Base-by-base conservation (phyloP, 2,329 filamentous ascomycete species). In the Tolypocladium cylindrosporum region DNA sequence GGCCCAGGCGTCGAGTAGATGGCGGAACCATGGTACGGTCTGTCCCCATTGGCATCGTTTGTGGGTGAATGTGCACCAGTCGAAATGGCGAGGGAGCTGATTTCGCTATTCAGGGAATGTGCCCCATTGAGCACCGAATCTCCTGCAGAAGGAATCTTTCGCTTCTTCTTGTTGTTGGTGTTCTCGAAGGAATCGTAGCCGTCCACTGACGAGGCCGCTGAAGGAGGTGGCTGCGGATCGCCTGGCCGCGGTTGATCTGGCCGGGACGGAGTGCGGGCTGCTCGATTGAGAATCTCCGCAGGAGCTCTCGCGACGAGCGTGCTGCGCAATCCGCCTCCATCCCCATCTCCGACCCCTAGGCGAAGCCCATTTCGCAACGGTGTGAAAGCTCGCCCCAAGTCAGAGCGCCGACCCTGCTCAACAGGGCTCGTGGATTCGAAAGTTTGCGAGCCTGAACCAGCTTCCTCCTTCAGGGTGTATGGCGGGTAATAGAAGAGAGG, bases 91-190 rank as follows among this genome's bases (percentile, higher is more conserved):
- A 70, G 59, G 36, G 69, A 64, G 55, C 61, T 85, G 78, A 67
- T 85, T 40, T 74, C 72, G 55, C 61, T 64, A 43, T 66, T 67
- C 19, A 71, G 59, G 16, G 61, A 64, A 60, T 81, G 78, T 8
- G 70, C 67, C 3, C 73, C 72, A 55, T 74, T 76, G 24, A 79
- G 64, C 4, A 72, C 82, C 16, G 85, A 79, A 66, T 90, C 89
- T 21, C 90, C 89, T 11, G 90, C 91, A 0, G 91, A 91, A 0
- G 94, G 94, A 42, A 99, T 97, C 75, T 99, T 99, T 64, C 94
- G 84, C 74, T 99, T 97, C 78, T 97, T 99, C 75, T 99, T 99
- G 71, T 99, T 99, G 72, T 96, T 97, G 41, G 91, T 96, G 67
- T 97, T 97, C 73, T 99, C 94, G 67, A 97, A 96, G 8, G 91